Conservation (phyloP, 2,329 filamentous ascomycete genomes). For the Nothophoma quercina region DNA sequence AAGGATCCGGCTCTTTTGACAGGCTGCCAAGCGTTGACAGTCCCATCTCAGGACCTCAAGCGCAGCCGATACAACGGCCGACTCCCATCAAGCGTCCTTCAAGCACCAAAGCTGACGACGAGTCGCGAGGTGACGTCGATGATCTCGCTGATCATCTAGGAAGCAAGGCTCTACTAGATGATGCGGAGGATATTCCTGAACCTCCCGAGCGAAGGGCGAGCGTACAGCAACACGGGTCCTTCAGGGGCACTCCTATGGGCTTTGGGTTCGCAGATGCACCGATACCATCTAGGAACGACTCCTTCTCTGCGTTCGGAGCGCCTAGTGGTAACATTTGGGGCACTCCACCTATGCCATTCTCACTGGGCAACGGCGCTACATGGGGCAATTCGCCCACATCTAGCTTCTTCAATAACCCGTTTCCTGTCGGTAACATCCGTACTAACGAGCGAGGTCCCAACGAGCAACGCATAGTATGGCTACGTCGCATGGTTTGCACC, state of each 20-base stretch:
- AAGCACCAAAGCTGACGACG: conserved; percentile 67
- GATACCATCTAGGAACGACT: conserved; percentile 39
- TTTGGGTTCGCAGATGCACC: conserved; percentile 47
- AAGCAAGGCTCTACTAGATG: conserved; percentile 84
- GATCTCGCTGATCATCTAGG: conserved; percentile 81
- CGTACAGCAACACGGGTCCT: conserved; percentile 44
- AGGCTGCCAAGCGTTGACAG: conserved; percentile 65
- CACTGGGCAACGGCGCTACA: conserved; percentile 43
- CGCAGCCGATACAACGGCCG: conserved; percentile 81
- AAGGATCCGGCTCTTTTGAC: conserved; percentile 72
- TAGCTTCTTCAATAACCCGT: conserved; percentile 44
- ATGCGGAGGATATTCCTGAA: conserved; percentile 64
- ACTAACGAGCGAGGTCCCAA: conserved; percentile 36
- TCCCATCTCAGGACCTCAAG: conserved; percentile 56
- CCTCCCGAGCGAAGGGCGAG: conserved; percentile 62
- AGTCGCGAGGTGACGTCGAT: conserved; percentile 65
- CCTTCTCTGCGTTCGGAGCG: conserved; percentile 44
- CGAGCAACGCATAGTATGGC: conserved; percentile 41
- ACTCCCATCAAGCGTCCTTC: conserved; percentile 87
- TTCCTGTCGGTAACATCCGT: conserved; percentile 36
- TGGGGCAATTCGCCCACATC: conserved; percentile 53
- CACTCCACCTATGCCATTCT: conserved; percentile 52
- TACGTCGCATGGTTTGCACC: conserved; percentile 70
- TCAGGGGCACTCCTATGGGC: conserved; percentile 39
- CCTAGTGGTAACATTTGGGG: conserved; percentile 51